phyloP scores from a whole-genome alignment of 2,329 filamentous ascomycete genomes.

The Huntiella omanensis region DNA sequence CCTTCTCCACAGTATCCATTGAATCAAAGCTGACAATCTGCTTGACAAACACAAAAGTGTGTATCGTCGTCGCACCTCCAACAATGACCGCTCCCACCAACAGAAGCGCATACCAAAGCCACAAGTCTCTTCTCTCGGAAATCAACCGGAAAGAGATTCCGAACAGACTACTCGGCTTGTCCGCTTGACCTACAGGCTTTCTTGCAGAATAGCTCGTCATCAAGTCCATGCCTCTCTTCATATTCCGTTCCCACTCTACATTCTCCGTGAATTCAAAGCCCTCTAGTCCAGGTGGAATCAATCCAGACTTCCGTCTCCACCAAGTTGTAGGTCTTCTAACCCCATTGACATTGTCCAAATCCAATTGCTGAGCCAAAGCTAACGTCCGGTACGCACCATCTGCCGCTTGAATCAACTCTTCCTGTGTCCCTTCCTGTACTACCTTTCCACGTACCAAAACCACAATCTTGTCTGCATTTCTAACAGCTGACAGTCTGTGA shows the following conservation, averaged over 20 bases:
- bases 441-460: slow-evolving; percentile 47
- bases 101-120: slow-evolving; percentile 11
- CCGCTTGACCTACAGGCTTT: background rate
- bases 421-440: slow-evolving; percentile 39
- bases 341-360: slow-evolving; percentile 11
- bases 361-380: slow-evolving; percentile 18
- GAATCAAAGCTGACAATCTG: slow-evolving; percentile 10
- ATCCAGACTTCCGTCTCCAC: slow-evolving; percentile 10
- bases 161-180: slow-evolving; percentile 3
- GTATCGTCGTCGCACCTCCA: slow-evolving; percentile 10
- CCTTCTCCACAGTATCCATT: background rate
- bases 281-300: slow-evolving; percentile 6
- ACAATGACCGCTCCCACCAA: slow-evolving; percentile 9
- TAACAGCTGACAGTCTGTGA: slow-evolving; percentile 36
- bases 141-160: slow-evolving; percentile 9
- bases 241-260: slow-evolving; percentile 7
- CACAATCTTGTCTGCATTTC: slow-evolving; percentile 42
- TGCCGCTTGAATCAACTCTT: slow-evolving; percentile 27
- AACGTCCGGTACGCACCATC: slow-evolving; percentile 26
- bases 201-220: slow-evolving; percentile 2
- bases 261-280: slow-evolving; percentile 9
- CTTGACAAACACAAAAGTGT: slow-evolving; percentile 12
- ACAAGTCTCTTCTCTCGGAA: slow-evolving; percentile 7
- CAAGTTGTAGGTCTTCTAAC: slow-evolving; percentile 6
- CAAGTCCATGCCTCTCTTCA: slow-evolving; percentile 7